Base-by-base conservation (phyloP, 2,329 filamentous ascomycete genomes). In the Talaromyces sp. region DNA sequence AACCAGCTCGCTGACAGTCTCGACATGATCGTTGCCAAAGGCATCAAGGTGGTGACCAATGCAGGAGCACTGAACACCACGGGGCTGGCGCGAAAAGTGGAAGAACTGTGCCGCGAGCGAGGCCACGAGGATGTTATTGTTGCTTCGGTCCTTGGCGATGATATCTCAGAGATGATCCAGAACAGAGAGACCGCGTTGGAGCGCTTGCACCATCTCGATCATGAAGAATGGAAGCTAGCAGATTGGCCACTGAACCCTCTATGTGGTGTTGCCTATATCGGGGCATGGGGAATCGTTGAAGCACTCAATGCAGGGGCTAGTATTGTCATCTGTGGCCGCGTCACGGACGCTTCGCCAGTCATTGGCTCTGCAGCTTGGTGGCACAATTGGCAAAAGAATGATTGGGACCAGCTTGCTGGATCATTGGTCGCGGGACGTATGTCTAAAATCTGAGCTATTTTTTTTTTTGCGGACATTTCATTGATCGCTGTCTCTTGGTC, bases 271-370 rank as follows among this genome's bases (percentile, higher is more conserved):
- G 41, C 43, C 32, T 64, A 64, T 52, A 32, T 63, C 29, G 64
- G 64, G 0, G 51, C 52, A 5, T 52, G 54, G 52, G 64, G 69
- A 2, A 72, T 73, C 24, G 68, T 65, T 1, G 61, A 68, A n/a
- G 71, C 68, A 4, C 60, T 74, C 0, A 46, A 62, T 3, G 57
- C 62, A 4, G 71, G 70, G 0, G 71, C 71, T 2, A 67, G 73
- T 55, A 69, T 72, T 19, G 69, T 75, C 43, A 62, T 71, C 38
- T 70, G 65, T 58, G 73, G 72, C 7, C 66, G 69, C 11, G 66
- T 71, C 11, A 64, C 72, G 0, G 71, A 73, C 64, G 67, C 65
- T 1, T 64, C 55, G n/a, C 68, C 63, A 10, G 64, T 64, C 19
- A 67, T 68, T 32, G 67, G 60, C 14, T 62, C 59, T 32, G 68